These are phyloP conservation scores for Phialophora macrospora DNA, from an alignment of 2,329 filamentous ascomycete species.

Conservation along the genomic window DNA sequence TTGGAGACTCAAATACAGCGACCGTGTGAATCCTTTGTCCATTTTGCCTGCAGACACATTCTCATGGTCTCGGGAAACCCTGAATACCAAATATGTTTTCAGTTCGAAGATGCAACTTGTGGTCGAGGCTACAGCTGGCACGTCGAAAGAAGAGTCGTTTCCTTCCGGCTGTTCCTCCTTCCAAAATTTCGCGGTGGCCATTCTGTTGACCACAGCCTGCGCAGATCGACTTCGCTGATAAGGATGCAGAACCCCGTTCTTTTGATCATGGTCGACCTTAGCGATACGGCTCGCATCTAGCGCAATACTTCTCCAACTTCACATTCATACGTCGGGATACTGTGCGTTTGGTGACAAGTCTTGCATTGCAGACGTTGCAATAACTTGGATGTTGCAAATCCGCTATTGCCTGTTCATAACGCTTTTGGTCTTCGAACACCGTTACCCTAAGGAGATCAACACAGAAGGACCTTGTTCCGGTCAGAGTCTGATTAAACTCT, in stretches of 20 bases:
- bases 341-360: neutral
- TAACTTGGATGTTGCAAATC: slow-evolving; percentile 13
- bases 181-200: no score
- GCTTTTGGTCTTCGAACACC: slow-evolving; percentile 15
- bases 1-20: no score
- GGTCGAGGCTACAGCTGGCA: no score
- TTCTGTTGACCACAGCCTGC: no score
- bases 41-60: no score
- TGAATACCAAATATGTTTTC: no score
- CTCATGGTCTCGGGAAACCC: no score
- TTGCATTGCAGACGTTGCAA: neutral
- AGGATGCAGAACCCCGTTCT: no score
- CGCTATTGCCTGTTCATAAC: slow-evolving; percentile 16
- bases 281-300: neutral
- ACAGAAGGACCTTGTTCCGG: slow-evolving; percentile 9
- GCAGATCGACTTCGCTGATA: no score
- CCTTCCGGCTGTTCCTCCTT: no score
- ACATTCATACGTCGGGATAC: neutral
- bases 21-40: no score
- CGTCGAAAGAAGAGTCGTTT: neutral
- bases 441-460: slow-evolving; percentile 15
- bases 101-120: no score
- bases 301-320: neutral
- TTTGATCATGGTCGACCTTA: neutral
- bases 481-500: slow-evolving; percentile 15